These are phyloP conservation scores for Ophiosphaerella korrae DNA, from an alignment of 2,329 filamentous ascomycete genomes.

Conservation along the genomic window DNA sequence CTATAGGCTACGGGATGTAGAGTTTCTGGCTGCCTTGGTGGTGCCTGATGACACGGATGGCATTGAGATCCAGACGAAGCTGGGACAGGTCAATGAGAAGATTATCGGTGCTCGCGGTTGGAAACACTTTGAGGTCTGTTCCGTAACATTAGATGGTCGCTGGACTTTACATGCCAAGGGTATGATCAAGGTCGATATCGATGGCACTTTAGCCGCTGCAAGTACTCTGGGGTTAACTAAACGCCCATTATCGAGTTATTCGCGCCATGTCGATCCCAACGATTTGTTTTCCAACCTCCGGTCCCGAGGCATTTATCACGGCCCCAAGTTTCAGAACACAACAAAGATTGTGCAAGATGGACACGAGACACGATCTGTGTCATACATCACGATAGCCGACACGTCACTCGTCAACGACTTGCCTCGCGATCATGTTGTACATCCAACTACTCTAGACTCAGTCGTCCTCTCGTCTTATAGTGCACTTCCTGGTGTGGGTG, in stretches of 20 bases:
- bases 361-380: too few relatives aligned
- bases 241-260: too few relatives aligned
- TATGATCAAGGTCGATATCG: background rate
- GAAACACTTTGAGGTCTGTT: background rate
- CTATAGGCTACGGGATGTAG: background rate
- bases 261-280: slow-evolving; percentile 24
- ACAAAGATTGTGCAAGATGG: too few relatives aligned
- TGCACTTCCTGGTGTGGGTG: too few relatives aligned
- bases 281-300: slow-evolving; percentile 48
- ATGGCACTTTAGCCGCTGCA: too few relatives aligned
- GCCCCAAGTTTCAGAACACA: too few relatives aligned
- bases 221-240: too few relatives aligned
- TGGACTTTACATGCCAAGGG: background rate
- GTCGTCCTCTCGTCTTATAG: too few relatives aligned
- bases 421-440: too few relatives aligned
- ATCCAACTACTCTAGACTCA: too few relatives aligned
- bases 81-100: background rate
- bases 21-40: background rate
- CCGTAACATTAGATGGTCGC: background rate
- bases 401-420: too few relatives aligned
- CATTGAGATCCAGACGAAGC: background rate
- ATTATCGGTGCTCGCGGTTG: background rate
- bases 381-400: too few relatives aligned
- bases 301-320: slow-evolving; percentile 11
- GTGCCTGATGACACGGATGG: background rate